Evolutionary conservation across 2,329 filamentous ascomycete species (phyloP).

Genomic region (Cercospora canescens): DNA sequence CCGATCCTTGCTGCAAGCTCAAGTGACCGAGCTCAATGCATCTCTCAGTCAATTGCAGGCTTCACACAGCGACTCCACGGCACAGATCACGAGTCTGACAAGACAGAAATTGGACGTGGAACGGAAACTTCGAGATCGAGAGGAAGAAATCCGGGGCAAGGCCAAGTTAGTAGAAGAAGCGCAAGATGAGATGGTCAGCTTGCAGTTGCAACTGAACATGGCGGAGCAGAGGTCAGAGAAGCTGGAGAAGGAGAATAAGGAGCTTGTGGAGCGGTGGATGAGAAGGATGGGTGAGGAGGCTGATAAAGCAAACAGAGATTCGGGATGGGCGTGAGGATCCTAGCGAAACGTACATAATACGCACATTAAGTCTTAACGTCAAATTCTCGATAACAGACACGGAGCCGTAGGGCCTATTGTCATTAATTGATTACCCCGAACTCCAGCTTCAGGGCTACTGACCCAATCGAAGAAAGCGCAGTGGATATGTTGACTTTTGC

Average conservation of each 20-base stretch:
- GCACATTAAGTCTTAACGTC: too few relatives aligned
- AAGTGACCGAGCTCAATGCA: conserved; percentile 61
- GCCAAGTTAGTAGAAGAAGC: conserved; percentile 80
- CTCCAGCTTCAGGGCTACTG: not conserved
- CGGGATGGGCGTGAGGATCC: conserved; percentile 28
- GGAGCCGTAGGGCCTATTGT: not conserved
- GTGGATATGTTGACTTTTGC: not conserved
- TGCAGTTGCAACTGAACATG: conserved; percentile 86
- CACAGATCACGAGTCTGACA: conserved; percentile 62
- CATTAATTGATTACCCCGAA: not conserved
- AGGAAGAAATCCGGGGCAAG: conserved; percentile 84
- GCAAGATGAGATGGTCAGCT: conserved; percentile 87
- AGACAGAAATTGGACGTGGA: conserved; percentile 62
- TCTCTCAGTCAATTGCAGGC: conserved; percentile 65
- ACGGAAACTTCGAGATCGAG: conserved; percentile 72
- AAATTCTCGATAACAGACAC: not conserved
- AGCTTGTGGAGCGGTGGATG: conserved; percentile 91
- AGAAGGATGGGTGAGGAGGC: conserved; percentile 81
- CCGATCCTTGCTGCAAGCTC: conserved; percentile 65
- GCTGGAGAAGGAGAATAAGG: conserved; percentile 79
- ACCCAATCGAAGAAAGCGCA: not conserved
- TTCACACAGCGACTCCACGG: conserved; percentile 60
- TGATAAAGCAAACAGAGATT: conserved; percentile 73
- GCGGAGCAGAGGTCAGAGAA: conserved; percentile 73
- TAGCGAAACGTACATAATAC: not conserved